phyloP scores from a whole-genome alignment of 2,329 filamentous ascomycete genomes.

The Fusarium caatingaense region DNA sequence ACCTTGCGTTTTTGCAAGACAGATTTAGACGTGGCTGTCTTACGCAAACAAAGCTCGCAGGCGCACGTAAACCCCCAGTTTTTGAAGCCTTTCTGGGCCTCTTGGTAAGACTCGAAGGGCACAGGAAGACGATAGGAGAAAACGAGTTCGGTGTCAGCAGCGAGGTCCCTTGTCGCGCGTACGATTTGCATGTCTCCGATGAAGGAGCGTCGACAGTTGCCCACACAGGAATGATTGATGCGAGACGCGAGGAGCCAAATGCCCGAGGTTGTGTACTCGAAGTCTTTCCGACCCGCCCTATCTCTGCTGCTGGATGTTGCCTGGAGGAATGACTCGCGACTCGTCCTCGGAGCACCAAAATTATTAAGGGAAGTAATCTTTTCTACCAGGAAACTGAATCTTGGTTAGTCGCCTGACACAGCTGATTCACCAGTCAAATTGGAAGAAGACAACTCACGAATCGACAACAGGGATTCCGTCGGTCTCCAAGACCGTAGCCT shows the following conservation, averaged over 20 bases:
- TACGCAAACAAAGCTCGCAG: neutral
- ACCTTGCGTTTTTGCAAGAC: neutral
- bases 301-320: neutral
- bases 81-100: neutral
- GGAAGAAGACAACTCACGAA: neutral
- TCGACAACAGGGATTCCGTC: neutral
- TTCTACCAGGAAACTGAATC: neutral
- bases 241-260: slow-evolving; percentile 4
- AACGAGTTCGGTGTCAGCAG: neutral
- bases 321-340: neutral
- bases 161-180: neutral
- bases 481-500: neutral
- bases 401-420: neutral
- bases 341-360: slow-evolving; percentile 6
- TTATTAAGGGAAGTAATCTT: neutral
- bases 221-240: slow-evolving; percentile 7
- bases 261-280: neutral
- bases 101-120: slow-evolving; percentile 1
- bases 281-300: neutral
- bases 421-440: neutral
- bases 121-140: neutral
- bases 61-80: neutral
- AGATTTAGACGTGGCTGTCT: neutral
- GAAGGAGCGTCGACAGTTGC: slow-evolving; percentile 9
- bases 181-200: slow-evolving; percentile 11